A percentile compares a stretch with the other conserved stretches of the same genome.
These are phyloP conservation scores for Pseudozyma pruni DNA, from an alignment of 1,284 basidiomycete species.

Conservation along the genomic window DNA sequence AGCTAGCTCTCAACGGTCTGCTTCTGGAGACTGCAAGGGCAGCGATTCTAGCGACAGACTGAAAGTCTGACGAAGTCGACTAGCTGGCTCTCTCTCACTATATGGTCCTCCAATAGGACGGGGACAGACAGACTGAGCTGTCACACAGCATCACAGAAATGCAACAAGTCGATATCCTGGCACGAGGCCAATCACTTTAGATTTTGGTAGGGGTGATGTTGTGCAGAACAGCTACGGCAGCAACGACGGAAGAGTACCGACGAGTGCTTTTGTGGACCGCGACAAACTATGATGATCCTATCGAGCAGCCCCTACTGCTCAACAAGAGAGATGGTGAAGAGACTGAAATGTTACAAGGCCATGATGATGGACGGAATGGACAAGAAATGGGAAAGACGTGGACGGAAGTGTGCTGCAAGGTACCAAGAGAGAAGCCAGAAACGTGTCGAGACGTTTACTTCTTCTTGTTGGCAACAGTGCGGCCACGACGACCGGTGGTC, in stretches of 20 bases:
- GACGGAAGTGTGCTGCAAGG: slow-evolving; percentile 36
- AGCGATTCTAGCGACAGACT: too few relatives aligned
- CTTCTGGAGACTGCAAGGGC: too few relatives aligned
- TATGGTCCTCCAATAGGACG: too few relatives aligned
- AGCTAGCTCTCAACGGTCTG: too few relatives aligned
- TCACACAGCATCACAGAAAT: not conserved
- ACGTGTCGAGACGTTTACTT: slow-evolving; percentile 54
- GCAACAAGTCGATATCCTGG: slow-evolving; percentile 28
- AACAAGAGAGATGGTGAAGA: slow-evolving; percentile 5
- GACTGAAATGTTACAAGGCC: slow-evolving; percentile 48
- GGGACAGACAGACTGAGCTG: too few relatives aligned
- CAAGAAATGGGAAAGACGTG: slow-evolving; percentile 11
- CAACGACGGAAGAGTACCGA: not conserved
- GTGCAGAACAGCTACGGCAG: slow-evolving; percentile 23
- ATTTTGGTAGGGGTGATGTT: slow-evolving; percentile 40
- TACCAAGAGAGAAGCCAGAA: slow-evolving; percentile 17
- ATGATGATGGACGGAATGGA: slow-evolving; percentile 35
- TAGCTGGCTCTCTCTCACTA: too few relatives aligned
- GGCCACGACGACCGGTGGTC: slow-evolving; percentile 82
- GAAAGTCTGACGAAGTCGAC: too few relatives aligned
- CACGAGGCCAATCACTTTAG: slow-evolving; percentile 45
- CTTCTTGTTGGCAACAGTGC: slow-evolving; percentile 67
- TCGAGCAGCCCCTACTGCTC: slow-evolving; percentile 31
- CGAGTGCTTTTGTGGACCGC: slow-evolving; percentile 10
- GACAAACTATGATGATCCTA: slow-evolving; percentile 16